These are phyloP conservation scores for Debaryomyces prosopidis DNA, from an alignment of 805 yeast genomes.

Conservation along the genomic window DNA sequence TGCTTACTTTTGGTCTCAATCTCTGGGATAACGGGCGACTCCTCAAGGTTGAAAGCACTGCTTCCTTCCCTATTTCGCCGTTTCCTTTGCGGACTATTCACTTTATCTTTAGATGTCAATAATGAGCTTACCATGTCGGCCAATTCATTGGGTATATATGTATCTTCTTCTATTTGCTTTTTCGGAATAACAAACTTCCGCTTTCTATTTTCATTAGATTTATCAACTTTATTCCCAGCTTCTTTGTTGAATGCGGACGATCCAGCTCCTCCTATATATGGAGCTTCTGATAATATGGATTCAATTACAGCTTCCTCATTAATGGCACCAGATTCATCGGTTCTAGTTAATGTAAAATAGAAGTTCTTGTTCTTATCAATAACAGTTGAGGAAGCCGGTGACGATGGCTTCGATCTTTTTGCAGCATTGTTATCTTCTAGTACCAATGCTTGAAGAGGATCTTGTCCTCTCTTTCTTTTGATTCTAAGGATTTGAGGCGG, in stretches of 20 bases:
- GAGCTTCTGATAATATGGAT: constrained; percentile 27
- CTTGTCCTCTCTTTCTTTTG: constrained; percentile 84
- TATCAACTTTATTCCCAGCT: constrained; percentile 6
- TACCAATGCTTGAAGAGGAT: constrained; percentile 80
- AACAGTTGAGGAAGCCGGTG: constrained; percentile 6
- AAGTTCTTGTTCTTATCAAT: constrained; percentile 26
- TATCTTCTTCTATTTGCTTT: constrained; percentile 31
- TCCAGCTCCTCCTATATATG: constrained; percentile 1
- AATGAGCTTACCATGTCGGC: constrained; percentile 73
- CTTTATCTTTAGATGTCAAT: constrained; percentile 33
- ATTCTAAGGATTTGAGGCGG: constrained; percentile 74
- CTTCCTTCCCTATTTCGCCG: constrained; percentile 9
- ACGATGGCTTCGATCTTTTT: constrained; percentile 46
- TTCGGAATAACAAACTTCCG: constrained; percentile 39
- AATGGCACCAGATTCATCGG: constrained; percentile 24
- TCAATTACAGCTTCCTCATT: constrained; percentile 20
- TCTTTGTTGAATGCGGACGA: constrained; percentile 1
- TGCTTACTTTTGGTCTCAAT: constrained; percentile 2
- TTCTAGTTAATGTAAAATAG: constrained; percentile 35
- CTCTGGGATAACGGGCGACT: neutral
- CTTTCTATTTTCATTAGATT: constrained; percentile 7
- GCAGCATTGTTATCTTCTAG: constrained; percentile 39
- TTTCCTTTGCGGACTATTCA: constrained; percentile 10
- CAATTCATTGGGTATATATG: constrained; percentile 55
- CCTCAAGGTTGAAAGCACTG: neutral